Evolutionary conservation across 176 grass and related monocot genomes (phyloP).

Genomic region (Oryza coarctata): DNA sequence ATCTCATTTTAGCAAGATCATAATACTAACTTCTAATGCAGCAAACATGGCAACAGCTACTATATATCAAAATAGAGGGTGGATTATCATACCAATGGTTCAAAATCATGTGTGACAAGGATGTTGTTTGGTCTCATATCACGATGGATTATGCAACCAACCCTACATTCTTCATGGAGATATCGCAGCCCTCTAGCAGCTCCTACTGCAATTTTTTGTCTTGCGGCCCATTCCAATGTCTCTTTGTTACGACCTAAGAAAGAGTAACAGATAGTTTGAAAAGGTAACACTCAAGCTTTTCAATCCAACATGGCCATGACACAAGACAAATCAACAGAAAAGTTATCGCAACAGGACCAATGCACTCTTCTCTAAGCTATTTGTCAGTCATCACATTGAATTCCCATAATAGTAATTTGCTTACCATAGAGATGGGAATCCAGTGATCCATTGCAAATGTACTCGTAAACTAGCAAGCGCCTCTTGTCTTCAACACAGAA

Average conservation of each 20-base stretch:
- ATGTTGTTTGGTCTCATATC: conserved; percentile 99
- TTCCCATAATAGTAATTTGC: not conserved
- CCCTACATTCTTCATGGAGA: conserved; percentile 94
- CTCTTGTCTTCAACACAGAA: conserved; percentile 95
- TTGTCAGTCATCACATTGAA: not conserved
- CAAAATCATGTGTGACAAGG: conserved; percentile 94
- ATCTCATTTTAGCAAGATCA: not conserved
- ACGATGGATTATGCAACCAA: conserved; percentile 92
- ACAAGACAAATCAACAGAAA: not conserved
- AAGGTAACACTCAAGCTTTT: not conserved
- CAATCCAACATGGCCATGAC: not conserved
- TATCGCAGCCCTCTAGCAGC: conserved; percentile 86
- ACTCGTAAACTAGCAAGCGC: conserved; percentile 90
- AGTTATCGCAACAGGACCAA: not conserved
- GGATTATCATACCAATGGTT: conserved; percentile 74
- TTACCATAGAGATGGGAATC: conserved; percentile 95
- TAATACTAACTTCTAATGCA: not conserved
- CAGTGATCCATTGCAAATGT: conserved; percentile 90
- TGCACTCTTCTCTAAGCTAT: not conserved
- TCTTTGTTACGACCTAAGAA: conserved; percentile 61
- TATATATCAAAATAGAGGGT: not conserved
- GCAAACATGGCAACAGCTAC: not conserved
- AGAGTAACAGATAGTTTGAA: not conserved
- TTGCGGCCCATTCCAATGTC: conserved; percentile 66
- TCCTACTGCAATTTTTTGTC: conserved; percentile 93